Evolutionary conservation across 106 monocot species (phyloP).

Genomic region (Gastrodia elata): DNA sequence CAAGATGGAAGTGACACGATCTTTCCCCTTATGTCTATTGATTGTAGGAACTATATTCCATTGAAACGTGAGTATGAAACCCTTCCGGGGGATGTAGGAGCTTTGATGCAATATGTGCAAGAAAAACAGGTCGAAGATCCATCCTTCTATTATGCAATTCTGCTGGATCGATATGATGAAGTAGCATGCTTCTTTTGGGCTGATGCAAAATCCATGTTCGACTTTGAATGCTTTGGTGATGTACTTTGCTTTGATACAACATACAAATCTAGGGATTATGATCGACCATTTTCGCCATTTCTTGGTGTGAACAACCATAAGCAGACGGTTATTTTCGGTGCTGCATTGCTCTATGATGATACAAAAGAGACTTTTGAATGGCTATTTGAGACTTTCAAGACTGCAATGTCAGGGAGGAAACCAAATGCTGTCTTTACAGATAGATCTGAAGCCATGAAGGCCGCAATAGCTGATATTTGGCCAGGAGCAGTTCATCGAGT

Average conservation of each 20-base stretch:
- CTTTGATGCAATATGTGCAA: constrained; percentile 29
- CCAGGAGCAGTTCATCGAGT: constrained; percentile 23
- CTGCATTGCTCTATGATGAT: constrained; percentile 28
- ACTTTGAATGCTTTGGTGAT: constrained; percentile 27
- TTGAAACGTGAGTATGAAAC: constrained; percentile 7
- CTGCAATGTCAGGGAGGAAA: constrained; percentile 18
- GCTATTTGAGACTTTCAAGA: constrained; percentile 31
- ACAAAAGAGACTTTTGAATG: constrained; percentile 25
- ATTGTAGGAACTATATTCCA: constrained; percentile 19
- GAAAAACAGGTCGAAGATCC: constrained; percentile 19
- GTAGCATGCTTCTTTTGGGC: constrained; percentile 29
- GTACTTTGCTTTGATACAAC: constrained; percentile 31
- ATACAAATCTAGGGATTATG: constrained; percentile 14
- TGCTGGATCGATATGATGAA: constrained; percentile 17
- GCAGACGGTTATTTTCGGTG: constrained; percentile 27
- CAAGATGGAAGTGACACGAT: background rate
- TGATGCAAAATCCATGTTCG: constrained; percentile 26
- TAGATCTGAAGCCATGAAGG: constrained; percentile 8
- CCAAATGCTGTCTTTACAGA: constrained; percentile 22
- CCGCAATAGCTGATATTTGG: constrained; percentile 19
- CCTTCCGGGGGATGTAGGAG: constrained; percentile 29
- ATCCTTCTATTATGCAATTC: constrained; percentile 28
- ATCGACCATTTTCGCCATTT: constrained; percentile 22
- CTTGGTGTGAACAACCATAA: constrained; percentile 36
- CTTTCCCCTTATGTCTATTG: background rate